Evolutionary conservation across 371 early-diverging fungal species (phyloP).

Genomic region (Fennellomyces sp.): DNA sequence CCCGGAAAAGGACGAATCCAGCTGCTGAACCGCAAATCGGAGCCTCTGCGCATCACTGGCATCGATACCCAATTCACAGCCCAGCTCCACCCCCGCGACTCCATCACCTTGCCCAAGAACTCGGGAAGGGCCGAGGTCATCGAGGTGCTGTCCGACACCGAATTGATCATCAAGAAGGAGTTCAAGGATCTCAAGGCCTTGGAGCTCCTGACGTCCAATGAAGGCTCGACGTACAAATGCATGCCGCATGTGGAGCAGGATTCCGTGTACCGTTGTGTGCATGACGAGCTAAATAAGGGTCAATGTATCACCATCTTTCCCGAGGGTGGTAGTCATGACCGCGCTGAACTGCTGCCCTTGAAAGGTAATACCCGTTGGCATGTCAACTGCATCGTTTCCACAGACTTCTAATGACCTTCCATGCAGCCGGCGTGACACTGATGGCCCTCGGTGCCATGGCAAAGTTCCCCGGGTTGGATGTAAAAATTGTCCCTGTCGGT

Average conservation of each 20-base stretch:
- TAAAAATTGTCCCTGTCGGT: slow-evolving; percentile 89
- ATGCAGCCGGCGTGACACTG: slow-evolving; percentile 70
- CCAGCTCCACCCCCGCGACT: slow-evolving; percentile 60
- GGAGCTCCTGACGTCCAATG: slow-evolving; percentile 53
- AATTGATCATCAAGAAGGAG: slow-evolving; percentile 58
- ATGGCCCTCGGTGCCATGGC: slow-evolving; percentile 93
- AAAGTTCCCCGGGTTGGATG: slow-evolving; percentile 74
- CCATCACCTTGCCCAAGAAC: slow-evolving; percentile 58
- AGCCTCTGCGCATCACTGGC: slow-evolving; percentile 68
- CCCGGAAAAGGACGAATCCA: slow-evolving; percentile 68
- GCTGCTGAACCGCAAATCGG: slow-evolving; percentile 59
- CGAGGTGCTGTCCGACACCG: slow-evolving; percentile 79
- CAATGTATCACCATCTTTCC: slow-evolving; percentile 94
- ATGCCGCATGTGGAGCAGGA: slow-evolving; percentile 86
- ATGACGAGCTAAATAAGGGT: slow-evolving; percentile 71
- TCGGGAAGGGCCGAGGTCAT: slow-evolving; percentile 65
- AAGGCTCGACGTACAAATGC: slow-evolving; percentile 68
- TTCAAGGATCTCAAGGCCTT: slow-evolving; percentile 63
- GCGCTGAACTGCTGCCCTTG: slow-evolving; percentile 90
- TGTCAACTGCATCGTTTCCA: not conserved
- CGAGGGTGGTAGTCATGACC: slow-evolving; percentile 95
- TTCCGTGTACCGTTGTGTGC: slow-evolving; percentile 78
- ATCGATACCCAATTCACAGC: slow-evolving; percentile 67
- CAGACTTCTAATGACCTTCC: not conserved
- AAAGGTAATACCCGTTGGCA: slow-evolving; percentile 55